A percentile compares a stretch with the other conserved stretches of the same genome.
Conservation (phyloP, 2,329 filamentous ascomycete genomes). For the Blastomyces parvus region DNA sequence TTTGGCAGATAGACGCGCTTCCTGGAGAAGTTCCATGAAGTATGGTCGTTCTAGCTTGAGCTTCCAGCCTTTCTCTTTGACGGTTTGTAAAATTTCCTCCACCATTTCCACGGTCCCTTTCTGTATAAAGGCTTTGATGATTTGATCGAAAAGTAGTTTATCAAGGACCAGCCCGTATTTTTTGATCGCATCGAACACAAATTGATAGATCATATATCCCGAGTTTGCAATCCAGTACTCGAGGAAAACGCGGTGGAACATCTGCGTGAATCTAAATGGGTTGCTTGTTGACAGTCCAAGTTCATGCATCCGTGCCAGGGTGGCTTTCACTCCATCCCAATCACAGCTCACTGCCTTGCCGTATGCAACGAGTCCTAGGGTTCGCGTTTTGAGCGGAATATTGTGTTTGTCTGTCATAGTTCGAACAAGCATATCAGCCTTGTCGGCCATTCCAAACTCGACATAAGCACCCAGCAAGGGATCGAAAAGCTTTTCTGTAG, state of each 20-base stretch:
- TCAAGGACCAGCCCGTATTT: slow-evolving; percentile 31
- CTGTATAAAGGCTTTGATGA: slow-evolving; percentile 33
- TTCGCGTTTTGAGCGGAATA: slow-evolving; percentile 25
- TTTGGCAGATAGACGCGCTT: slow-evolving; percentile 28
- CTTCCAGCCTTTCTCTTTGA: slow-evolving; percentile 26
- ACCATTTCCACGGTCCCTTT: slow-evolving; percentile 29
- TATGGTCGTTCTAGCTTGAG: slow-evolving; percentile 23
- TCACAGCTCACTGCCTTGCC: slow-evolving; percentile 30
- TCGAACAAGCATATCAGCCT: slow-evolving; percentile 28
- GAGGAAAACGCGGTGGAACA: slow-evolving; percentile 34
- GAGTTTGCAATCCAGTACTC: slow-evolving; percentile 34
- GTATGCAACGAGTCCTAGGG: slow-evolving; percentile 31
- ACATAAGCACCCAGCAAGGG: slow-evolving; percentile 34
- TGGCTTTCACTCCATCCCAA: slow-evolving; percentile 33
- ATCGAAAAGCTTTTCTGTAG: slow-evolving; percentile 33
- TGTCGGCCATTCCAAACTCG: slow-evolving; percentile 28
- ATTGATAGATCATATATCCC: slow-evolving; percentile 27
- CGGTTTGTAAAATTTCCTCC: slow-evolving; percentile 24
- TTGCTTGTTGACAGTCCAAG: slow-evolving; percentile 24
- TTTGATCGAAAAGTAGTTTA: slow-evolving; percentile 32
- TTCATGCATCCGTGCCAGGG: slow-evolving; percentile 31
- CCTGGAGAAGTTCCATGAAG: slow-evolving; percentile 27
- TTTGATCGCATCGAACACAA: slow-evolving; percentile 28
- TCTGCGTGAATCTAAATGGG: slow-evolving; percentile 21
- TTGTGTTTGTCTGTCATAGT: slow-evolving; percentile 27